Evolutionary conservation across 2,329 filamentous ascomycete genomes (phyloP), one percentile per base, ranked within the genome.

Genomic region (Chrysoporthe cubensis): DNA sequence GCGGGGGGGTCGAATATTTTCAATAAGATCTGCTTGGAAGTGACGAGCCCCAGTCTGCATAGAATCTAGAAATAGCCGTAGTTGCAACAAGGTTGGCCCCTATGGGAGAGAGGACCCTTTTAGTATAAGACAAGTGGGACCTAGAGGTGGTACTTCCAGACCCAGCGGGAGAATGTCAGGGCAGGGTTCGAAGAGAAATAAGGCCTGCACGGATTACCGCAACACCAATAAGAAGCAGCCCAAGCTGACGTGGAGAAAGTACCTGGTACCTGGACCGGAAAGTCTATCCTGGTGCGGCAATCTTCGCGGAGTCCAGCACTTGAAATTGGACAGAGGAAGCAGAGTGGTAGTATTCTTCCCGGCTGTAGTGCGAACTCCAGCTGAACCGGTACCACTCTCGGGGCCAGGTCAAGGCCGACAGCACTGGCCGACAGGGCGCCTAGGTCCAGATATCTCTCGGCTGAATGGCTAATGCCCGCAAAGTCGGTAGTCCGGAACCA

Each of bases 401-500:
- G 50, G 37, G 34, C 58, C 44, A 21, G 37, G 50, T 65, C 13
- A 71, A 72, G 70, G 72, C 70, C 72, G 72, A 72, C 74, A 73
- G 76, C 72, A 72, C 77, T 72, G 71, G 75, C 74, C 73, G 74
- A 74, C 74, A 75, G 77, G 74, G 74, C 69, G 75, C 74, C 77
- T 76, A 75, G 76, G 70, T 74, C 74, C 78, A 78, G 26, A 78
- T 73, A 75, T 76, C 76, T 80, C 75, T 82, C 80, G 81, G 81
- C 81, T 83, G 80, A 82, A 83, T 82, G 79, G 80, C 75, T 82
- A 80, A 82, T 83, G 80, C 78, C 63, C 79, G 79, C 81, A 77
- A 75, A 73, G 78, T 75, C 75, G 75, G 74, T 72, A 74, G 71
- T 72, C 75, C 76, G 78, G 77, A 77, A 77, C 77, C 75, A 80